Evolutionary conservation across 2,329 filamentous ascomycete genomes (phyloP), one percentile per base, ranked within the genome.

Genomic region (Beauveria brongniartii): DNA sequence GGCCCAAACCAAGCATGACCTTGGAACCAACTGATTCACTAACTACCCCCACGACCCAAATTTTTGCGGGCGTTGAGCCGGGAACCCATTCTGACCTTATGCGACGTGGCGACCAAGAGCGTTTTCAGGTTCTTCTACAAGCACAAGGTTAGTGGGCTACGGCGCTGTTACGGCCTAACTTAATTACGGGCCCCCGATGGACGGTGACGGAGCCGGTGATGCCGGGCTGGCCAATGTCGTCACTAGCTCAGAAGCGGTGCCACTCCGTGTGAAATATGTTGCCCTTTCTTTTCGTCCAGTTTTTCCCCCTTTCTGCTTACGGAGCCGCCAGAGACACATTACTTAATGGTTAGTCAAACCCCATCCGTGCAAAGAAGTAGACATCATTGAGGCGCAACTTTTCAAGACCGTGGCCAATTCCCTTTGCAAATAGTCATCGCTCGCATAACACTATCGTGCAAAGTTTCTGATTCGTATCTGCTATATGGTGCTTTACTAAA

Each of bases 221-320:
- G 50, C 57, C 57, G 57, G 26, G n/a, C 57, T 41, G 20, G 41
- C 57, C 41, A 54, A 40, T 59, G 57, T 54, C 50, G 50, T 59
- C 57, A 47, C 57, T 41, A 54, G 50, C 24, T 51, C 20, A 57
- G 22, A 30, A 48, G 28, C 18, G 55, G 56, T 14, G 47, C 47
- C 47, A 30, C 55, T 28, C 47, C 9, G 9, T 34, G 18, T 55
- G 26, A 8, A 5, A 6, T 18, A 7, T 28, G 14, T n/a, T 24
- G 24, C 24, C 5, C 24, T 41, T 43, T 7, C n/a, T 26, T 40
- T 44, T 59, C 52, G n/a, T 26, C 48, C 48, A 48, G 37, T 24
- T 18, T 40, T 44, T n/a, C 52, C 20, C 18, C 47, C 56, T 4
- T 7, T 18, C 28, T 24, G 16, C 44, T 41, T 26, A 20, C 37